Percentiles rank a stretch among this genome's conserved stretches.
These are phyloP conservation scores for Mortierella sp. DNA, from an alignment of 371 early-diverging fungal genomes.

Conservation along the genomic window DNA sequence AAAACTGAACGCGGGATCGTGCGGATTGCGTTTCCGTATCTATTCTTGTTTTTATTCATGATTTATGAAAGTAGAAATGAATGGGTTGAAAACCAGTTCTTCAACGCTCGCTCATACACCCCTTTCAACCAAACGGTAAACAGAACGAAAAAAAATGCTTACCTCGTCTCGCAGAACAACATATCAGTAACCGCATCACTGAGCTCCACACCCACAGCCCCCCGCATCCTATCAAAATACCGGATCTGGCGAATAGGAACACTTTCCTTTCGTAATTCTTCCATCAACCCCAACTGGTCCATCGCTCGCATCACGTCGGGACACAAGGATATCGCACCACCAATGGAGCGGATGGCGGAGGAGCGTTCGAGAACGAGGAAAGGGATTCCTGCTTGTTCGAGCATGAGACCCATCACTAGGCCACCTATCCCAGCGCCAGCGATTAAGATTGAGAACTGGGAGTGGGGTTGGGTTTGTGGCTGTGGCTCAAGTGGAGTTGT, in stretches of 20 bases:
- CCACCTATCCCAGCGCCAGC: constrained; percentile 28
- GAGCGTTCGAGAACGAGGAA: constrained; percentile 21
- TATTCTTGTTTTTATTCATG: background rate
- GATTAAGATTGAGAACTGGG: constrained; percentile 13
- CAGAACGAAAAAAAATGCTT: background rate
- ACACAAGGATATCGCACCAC: constrained; percentile 23
- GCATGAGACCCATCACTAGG: constrained; percentile 21
- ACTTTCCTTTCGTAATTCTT: background rate
- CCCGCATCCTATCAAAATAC: constrained; percentile 15
- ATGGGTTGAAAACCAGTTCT: background rate
- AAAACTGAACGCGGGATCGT: constrained; percentile 11
- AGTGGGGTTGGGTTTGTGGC: background rate
- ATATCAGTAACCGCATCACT: constrained; percentile 11
- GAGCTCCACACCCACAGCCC: background rate
- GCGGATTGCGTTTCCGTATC: constrained; percentile 22
- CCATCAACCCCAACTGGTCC: constrained; percentile 23
- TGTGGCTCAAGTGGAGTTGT: background rate
- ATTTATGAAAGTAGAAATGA: background rate
- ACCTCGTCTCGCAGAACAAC: constrained; percentile 28
- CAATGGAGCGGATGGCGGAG: background rate
- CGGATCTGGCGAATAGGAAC: constrained; percentile 5
- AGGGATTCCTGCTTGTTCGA: constrained; percentile 19
- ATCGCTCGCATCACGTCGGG: constrained; percentile 19
- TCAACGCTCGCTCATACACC: background rate
- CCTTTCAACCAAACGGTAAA: background rate